Base-by-base conservation (phyloP, 768 basidiomycete species). In the Cantharellus cinnabarinus region DNA sequence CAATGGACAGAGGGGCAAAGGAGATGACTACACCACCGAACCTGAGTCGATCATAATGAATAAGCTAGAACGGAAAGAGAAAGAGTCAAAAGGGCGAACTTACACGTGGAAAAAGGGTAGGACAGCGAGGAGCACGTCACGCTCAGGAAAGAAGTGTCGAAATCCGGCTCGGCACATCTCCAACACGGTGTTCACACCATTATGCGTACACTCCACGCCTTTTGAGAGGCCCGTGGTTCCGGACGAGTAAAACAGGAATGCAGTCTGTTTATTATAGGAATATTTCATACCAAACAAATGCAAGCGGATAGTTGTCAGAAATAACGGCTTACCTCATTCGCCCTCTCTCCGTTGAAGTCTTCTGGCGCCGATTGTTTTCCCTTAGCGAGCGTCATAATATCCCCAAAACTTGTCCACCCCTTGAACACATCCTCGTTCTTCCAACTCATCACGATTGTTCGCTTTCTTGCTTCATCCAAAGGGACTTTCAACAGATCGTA, bases 191-290 rank as follows among this genome's bases (percentile, higher is more conserved):
- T 41, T 41, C 38, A 42, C 14, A 41, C 15, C 15, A 42, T 39
- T 41, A 54, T 20, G 37, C 40, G 44, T 59, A 38, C 58, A 71
- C 63, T 75, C 71, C 29, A 79, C 77, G 3, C 78, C 87, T 68
- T 89, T 90, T 2, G 86, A 80, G 62, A 79, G 79, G 1, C 86
- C 84, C 0, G 83, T 86, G 1, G 86, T 89, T 3, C 86, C 86
- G 67, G 70, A 10, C 14, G 10, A 10, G 52, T 54, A 54, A 37
- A 14, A 54, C 10, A 54, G 35, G 52, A 54, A 54, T 10, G 52
- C 52, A 10, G 52, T 87, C 64, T 84, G 80, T 58, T 81, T 66
- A 29, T 29, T 29, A 29, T 29, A 29, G 20, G 20, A 29, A 29
- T 29, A 29, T 29, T 29, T 29, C 20, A 29, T 29, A 29, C 20